phyloP scores from a whole-genome alignment of 1,284 basidiomycete species.

The Marasmius oreades region DNA sequence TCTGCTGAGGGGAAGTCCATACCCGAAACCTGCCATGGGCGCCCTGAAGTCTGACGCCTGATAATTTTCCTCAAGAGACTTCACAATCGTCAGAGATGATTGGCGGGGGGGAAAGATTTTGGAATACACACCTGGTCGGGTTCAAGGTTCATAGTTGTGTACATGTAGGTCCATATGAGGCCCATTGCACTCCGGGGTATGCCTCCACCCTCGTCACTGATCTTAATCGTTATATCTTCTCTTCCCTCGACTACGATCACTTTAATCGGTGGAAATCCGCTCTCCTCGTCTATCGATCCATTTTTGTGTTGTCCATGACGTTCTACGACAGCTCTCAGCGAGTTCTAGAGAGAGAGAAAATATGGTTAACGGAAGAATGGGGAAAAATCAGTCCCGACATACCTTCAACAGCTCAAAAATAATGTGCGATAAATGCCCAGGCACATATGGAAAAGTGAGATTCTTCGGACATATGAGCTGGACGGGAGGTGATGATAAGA shows the following conservation, averaged over 20 bases:
- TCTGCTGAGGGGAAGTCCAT: conserved; percentile 88
- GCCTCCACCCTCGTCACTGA: conserved; percentile 92
- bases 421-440: conserved; percentile 94
- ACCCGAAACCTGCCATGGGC: conserved; percentile 98
- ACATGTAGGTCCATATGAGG: conserved; percentile 99
- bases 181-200: conserved; percentile 93
- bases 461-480: conserved; percentile 92
- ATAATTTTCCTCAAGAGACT: conserved; percentile 76
- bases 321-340: conserved; percentile 94
- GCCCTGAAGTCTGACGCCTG: conserved; percentile 94
- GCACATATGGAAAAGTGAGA: conserved; percentile 93
- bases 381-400: background rate
- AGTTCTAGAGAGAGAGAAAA: conserved; percentile 54
- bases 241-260: conserved; percentile 88
- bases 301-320: conserved; percentile 62
- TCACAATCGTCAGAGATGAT: background rate
- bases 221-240: conserved; percentile 98
- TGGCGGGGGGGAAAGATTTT: background rate
- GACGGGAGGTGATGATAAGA: conserved; percentile 96
- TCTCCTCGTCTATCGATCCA: conserved; percentile 59
- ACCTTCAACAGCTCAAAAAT: conserved; percentile 91
- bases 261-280: conserved; percentile 90
- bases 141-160: conserved; percentile 86
- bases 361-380: background rate
- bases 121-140: conserved; percentile 46